phyloP scores from a whole-genome alignment of 192 early-diverging fungal species.

The Thamnidium elegans region DNA sequence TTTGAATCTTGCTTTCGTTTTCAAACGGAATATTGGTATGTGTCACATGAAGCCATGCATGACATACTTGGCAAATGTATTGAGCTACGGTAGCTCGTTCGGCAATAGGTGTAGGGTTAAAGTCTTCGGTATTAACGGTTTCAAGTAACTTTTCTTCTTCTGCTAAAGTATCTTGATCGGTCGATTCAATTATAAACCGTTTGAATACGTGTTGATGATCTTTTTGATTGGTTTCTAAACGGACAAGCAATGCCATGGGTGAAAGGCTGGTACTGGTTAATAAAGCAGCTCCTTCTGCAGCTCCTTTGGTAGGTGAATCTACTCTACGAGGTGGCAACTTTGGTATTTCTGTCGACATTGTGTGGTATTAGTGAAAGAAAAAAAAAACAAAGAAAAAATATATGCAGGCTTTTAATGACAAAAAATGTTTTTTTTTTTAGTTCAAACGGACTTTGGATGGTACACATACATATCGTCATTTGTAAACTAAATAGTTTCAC shows the following conservation, averaged over 20 bases:
- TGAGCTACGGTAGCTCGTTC: background rate
- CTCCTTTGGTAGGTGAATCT: background rate
- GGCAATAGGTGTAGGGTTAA: background rate
- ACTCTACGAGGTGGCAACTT: constrained; percentile 4
- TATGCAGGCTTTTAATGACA: background rate
- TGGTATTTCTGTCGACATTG: background rate
- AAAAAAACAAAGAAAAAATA: background rate
- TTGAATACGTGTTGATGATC: constrained; percentile 7
- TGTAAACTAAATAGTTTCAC: too few species aligned
- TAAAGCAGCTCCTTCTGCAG: too few species aligned
- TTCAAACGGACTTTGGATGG: too few species aligned
- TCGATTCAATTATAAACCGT: background rate
- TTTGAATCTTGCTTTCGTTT: background rate
- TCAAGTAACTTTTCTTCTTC: background rate
- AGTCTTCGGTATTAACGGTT: background rate
- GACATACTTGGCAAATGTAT: constrained; percentile 4
- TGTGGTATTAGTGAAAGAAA: background rate
- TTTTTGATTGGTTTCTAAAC: constrained; percentile 7
- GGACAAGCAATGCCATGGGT: background rate
- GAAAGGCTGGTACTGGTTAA: background rate
- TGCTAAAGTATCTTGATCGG: background rate
- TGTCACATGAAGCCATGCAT: background rate
- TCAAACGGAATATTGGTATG: background rate
- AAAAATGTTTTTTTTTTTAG: too few species aligned
- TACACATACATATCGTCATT: too few species aligned